Evolutionary conservation across 2,329 filamentous ascomycete species (phyloP).

Genomic region (Calonectria crousiana): DNA sequence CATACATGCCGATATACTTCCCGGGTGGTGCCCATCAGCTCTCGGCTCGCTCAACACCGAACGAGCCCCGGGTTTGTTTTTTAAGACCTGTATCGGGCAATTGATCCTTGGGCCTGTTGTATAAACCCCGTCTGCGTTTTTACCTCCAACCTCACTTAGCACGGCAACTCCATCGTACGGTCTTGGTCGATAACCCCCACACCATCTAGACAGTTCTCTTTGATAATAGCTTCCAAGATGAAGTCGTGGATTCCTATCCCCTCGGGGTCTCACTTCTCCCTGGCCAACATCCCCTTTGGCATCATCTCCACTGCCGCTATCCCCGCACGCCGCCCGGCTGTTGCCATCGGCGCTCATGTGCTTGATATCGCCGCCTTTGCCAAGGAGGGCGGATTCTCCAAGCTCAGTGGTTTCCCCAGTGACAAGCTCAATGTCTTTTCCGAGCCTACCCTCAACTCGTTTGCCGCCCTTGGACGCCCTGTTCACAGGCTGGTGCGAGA

Average conservation of each 20-base stretch:
- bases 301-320: constrained; percentile 75
- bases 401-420: constrained; percentile 39
- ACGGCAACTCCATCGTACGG: constrained; percentile 6
- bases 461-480: constrained; percentile 68
- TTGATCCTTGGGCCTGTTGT: constrained; percentile 6
- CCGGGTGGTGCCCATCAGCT: not conserved
- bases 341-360: constrained; percentile 79
- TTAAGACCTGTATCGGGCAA: constrained; percentile 9
- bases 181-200: not conserved
- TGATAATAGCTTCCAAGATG: constrained; percentile 13
- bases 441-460: constrained; percentile 47
- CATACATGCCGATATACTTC: constrained; percentile 17
- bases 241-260: constrained; percentile 43
- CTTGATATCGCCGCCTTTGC: constrained; percentile 77
- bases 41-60: not conserved
- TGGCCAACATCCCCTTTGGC: constrained; percentile 86
- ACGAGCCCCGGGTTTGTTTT: not conserved
- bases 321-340: constrained; percentile 70
- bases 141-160: not conserved
- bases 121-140: constrained; percentile 7
- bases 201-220: not conserved
- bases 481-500: constrained; percentile 77
- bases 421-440: constrained; percentile 44
- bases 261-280: constrained; percentile 53
- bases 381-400: constrained; percentile 53